Conservation (phyloP, 306 rosid genomes). For the Fagus crenata region DNA sequence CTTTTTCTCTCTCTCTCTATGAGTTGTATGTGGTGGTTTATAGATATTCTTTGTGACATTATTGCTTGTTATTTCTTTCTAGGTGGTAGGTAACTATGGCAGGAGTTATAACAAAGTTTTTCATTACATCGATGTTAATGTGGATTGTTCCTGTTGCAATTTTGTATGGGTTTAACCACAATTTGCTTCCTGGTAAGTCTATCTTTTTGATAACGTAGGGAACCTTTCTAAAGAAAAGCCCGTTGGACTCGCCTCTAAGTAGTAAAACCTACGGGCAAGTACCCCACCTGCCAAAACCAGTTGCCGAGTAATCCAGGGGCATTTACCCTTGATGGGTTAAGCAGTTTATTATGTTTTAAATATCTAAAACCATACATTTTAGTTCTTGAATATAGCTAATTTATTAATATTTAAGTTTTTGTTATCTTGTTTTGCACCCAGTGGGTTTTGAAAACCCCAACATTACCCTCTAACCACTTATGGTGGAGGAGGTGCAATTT, state of each 20-base stretch:
- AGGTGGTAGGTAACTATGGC: conserved; percentile 51
- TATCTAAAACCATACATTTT: neutral
- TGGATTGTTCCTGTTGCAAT: conserved; percentile 73
- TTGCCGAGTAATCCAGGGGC: too few species aligned
- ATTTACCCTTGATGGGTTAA: too few species aligned
- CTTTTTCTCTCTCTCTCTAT: neutral
- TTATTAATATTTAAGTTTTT: neutral
- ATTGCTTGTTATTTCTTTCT: conserved; percentile 14
- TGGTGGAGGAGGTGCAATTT: too few species aligned
- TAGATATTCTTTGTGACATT: neutral
- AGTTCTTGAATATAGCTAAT: neutral
- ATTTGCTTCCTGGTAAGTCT: conserved; percentile 70
- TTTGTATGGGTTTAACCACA: conserved; percentile 67
- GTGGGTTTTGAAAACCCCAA: too few species aligned
- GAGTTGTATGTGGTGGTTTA: neutral
- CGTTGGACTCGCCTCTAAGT: too few species aligned
- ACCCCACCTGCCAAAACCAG: too few species aligned
- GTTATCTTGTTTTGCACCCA: neutral
- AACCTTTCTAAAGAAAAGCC: too few species aligned
- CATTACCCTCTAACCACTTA: too few species aligned
- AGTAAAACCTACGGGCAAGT: too few species aligned
- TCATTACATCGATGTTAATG: conserved; percentile 70
- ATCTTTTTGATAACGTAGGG: too few species aligned
- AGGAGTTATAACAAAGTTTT: conserved; percentile 61
- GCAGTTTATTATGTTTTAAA: neutral